Conservation (phyloP, 1,284 basidiomycete species). For the Pholiota adiposa region DNA sequence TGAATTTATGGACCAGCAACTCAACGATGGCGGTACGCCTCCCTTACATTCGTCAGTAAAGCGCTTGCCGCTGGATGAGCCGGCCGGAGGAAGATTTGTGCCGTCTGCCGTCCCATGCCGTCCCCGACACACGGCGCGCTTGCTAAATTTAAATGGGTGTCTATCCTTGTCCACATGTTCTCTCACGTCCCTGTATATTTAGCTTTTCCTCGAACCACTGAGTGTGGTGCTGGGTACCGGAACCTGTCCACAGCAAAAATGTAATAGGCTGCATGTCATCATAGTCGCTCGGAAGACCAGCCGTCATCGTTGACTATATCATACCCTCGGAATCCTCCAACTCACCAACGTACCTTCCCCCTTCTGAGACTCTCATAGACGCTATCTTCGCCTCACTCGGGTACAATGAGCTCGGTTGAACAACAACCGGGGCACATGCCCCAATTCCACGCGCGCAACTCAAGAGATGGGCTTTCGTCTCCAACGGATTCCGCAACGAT, state of each 20-base stretch:
- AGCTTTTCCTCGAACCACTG: background rate
- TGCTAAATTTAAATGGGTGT: no score
- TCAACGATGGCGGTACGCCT: no score
- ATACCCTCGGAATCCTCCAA: background rate
- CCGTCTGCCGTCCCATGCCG: no score
- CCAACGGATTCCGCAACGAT: constrained; percentile 1
- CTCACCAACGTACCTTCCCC: background rate
- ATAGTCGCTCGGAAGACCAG: background rate
- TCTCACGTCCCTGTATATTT: background rate
- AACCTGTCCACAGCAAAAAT: background rate
- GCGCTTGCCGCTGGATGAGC: no score
- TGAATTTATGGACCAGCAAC: no score
- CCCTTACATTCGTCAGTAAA: no score
- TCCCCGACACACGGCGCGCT: no score
- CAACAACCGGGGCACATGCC: background rate
- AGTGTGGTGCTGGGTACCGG: background rate
- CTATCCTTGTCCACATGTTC: background rate
- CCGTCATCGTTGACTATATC: background rate
- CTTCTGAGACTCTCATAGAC: background rate
- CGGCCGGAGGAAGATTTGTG: no score
- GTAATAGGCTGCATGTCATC: constrained; percentile 2
- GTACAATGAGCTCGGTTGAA: background rate
- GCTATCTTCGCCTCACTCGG: no score
- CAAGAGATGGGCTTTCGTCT: background rate
- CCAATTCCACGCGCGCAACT: background rate